Evolutionary conservation across 192 early-diverging fungal genomes (phyloP), one percentile per base, ranked within the genome.

Genomic region (Entrophospora sp.): DNA sequence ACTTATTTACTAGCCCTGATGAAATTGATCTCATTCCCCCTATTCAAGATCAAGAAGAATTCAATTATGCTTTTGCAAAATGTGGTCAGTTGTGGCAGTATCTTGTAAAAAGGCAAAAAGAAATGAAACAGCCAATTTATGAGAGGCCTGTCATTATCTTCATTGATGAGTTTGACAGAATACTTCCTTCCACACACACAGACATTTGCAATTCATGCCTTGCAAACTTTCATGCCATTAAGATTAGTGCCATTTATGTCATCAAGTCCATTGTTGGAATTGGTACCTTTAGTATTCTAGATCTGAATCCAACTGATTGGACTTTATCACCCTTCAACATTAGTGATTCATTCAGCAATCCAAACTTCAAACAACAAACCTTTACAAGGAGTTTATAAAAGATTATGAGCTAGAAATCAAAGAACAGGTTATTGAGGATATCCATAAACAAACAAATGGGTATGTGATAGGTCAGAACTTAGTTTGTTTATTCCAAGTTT

Each of bases 381-480:
- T 40, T 40, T 40, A 40, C 38, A 14, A n/a, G n/a, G n/a, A n/a
- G n/a, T n/a, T n/a, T n/a, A n/a, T n/a, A n/a, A n/a, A n/a, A 40
- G 38, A 9, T 40, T 40, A 40, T 14, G 6, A 40, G 8, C 38
- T 40, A 14, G 14, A 40, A 40, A 40, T 40, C 38, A 14, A 40
- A 40, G 38, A 40, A 40, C 18, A 62, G 18, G 37, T 62, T 42
- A 43, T 62, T 27, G 38, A 62, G 22, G 60, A 62, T 44, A 62
- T 62, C n/a, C 24, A 44, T 42, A 14, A 13, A 20, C 37, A 62
- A 44, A 62, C 60, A 30, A 62, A 62, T 40, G 60, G 60, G 60
- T 62, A 62, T 62, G 60, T 62, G 37, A 42, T 43, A 35, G 16
- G n/a, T 44, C 6, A 24, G 9, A 22, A 20, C 5, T 49, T 49